A percentile compares a stretch with the other conserved stretches of the same genome.
Conservation (phyloP, 2,329 filamentous ascomycete species). For the Bipolaris sorokiniana region DNA sequence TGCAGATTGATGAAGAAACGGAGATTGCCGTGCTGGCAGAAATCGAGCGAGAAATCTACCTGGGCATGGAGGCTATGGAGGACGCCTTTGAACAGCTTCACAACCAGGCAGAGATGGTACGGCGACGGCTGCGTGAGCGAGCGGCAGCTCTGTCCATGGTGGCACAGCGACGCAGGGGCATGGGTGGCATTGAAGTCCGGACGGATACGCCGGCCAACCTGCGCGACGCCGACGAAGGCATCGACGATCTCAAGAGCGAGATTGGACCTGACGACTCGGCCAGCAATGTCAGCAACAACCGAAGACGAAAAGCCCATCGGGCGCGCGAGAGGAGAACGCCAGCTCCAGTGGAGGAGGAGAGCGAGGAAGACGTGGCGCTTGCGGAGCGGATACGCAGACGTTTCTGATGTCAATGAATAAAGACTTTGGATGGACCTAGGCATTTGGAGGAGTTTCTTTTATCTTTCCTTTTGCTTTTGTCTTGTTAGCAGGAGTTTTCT, state of each 20-base stretch:
- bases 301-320: slow-evolving; percentile 70
- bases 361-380: slow-evolving; percentile 35
- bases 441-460: slow-evolving; percentile 15
- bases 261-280: slow-evolving; percentile 80
- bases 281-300: slow-evolving; percentile 77
- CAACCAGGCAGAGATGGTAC: slow-evolving; percentile 78
- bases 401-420: slow-evolving; percentile 20
- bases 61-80: slow-evolving; percentile 91
- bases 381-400: slow-evolving; percentile 39
- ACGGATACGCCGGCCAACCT: slow-evolving; percentile 57
- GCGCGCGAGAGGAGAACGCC: slow-evolving; percentile 73
- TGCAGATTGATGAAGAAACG: slow-evolving; percentile 91
- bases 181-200: slow-evolving; percentile 51
- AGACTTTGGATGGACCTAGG: slow-evolving; percentile 2
- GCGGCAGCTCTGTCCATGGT: slow-evolving; percentile 76
- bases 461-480: slow-evolving; percentile 2
- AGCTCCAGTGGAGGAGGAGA: slow-evolving; percentile 68
- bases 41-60: slow-evolving; percentile 90
- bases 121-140: slow-evolving; percentile 79
- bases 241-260: slow-evolving; percentile 53
- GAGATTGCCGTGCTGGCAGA: slow-evolving; percentile 90
- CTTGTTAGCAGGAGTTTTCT: slow-evolving; percentile 10
- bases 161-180: slow-evolving; percentile 62
- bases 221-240: slow-evolving; percentile 41
- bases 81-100: slow-evolving; percentile 95